phyloP scores from a whole-genome alignment of 2,329 filamentous ascomycete genomes.

The Neopestalotiopsis sp. region DNA sequence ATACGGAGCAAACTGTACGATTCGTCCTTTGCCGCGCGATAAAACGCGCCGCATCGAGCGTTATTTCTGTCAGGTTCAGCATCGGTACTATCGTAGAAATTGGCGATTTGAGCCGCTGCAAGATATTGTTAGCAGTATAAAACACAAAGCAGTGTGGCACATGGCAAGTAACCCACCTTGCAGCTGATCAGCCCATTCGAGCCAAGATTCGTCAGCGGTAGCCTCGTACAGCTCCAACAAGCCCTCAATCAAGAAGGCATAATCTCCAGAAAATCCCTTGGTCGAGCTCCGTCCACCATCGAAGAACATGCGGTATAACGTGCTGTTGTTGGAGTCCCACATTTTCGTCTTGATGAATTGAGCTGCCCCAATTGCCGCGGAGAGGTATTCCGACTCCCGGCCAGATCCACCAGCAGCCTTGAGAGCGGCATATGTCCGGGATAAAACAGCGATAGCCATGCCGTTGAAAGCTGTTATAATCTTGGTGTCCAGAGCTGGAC shows the following conservation, averaged over 20 bases:
- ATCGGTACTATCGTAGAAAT: slow-evolving; percentile 74
- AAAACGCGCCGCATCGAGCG: slow-evolving; percentile 68
- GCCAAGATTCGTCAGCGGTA: slow-evolving; percentile 76
- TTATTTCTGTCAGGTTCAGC: slow-evolving; percentile 38
- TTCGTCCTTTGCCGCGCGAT: slow-evolving; percentile 68
- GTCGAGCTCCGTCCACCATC: slow-evolving; percentile 68
- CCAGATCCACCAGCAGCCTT: slow-evolving; percentile 56
- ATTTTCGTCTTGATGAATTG: slow-evolving; percentile 75
- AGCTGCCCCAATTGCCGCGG: slow-evolving; percentile 71
- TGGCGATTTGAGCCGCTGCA: slow-evolving; percentile 60
- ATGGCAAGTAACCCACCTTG: slow-evolving; percentile 43
- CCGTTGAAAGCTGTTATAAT: slow-evolving; percentile 89
- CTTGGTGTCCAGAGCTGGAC: slow-evolving; percentile 85
- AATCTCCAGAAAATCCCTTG: slow-evolving; percentile 88
- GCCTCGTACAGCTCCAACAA: slow-evolving; percentile 84
- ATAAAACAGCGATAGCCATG: slow-evolving; percentile 82
- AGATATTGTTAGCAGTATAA: background rate
- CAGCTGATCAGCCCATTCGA: slow-evolving; percentile 81
- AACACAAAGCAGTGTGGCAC: background rate
- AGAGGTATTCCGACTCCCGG: slow-evolving; percentile 62
- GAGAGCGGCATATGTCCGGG: slow-evolving; percentile 66
- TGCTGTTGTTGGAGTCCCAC: slow-evolving; percentile 68
- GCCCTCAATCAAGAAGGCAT: slow-evolving; percentile 85
- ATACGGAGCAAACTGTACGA: slow-evolving; percentile 80
- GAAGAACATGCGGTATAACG: slow-evolving; percentile 77